Base-by-base conservation (phyloP, 768 basidiomycete genomes). In the Mycena floridula region DNA sequence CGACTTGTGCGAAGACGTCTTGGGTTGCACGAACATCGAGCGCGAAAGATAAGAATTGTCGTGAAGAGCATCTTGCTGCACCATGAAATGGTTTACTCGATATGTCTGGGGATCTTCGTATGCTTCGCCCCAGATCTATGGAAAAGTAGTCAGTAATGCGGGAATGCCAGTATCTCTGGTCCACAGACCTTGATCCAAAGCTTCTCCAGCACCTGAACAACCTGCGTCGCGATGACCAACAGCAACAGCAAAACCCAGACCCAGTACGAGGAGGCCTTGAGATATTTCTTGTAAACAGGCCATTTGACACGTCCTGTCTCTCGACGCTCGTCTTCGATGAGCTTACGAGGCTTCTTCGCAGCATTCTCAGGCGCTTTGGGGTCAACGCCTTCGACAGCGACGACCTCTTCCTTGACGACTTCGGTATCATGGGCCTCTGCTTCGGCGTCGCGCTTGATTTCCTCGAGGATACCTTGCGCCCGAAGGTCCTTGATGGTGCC, bases 261-360 rank as follows among this genome's bases (percentile, higher is more conserved):
- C 74, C 73, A 80, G 52, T 83, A 85, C 0, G 81, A 83, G 21
- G 84, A 83, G 15, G 81, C 84, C 58, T 78, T 71, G 46, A 90
- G 57, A 54, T 93, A 89, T 5, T 76, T 67, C 12, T 79, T 74
- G 46, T 83, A 83, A 25, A 82, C 71, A 1, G 65, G 62, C 85
- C 87, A 90, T 55, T 88, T 89, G 25, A 94, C 90, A 27, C 82
- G 80, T 0, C 91, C 92, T 2, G 73, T 73, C 50, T 87, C 86
- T 37, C 89, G 60, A 46, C 89, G 82, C 56, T 93, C 89, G 39
- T 91, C 89, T 57, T 89, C 82, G 45, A 91, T 62, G 11, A 91
- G 63, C 54, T 88, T 85, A 24, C 81, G 66, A 0, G 86, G 82
- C 49, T 79, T 85, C 32, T 35, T 35, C 18, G 32, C 32, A 35